A percentile compares a stretch with the other conserved stretches of the same genome.
Evolutionary conservation across 345 rosid species (phyloP).

Genomic region (Heritiera littoralis): DNA sequence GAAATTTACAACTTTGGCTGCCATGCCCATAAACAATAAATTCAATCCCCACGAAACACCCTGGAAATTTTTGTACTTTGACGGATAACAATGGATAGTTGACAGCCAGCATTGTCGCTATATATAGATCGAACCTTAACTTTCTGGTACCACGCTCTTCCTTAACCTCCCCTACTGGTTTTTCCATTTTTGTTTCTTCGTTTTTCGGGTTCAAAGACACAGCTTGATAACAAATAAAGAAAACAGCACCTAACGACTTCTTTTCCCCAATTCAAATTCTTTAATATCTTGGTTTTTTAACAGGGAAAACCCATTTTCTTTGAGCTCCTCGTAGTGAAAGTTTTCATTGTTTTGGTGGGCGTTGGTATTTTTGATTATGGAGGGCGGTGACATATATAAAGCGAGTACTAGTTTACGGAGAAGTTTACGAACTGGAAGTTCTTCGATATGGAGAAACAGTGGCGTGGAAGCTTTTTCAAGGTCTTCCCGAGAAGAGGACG

Average conservation of each 20-base stretch:
- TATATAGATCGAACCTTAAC: neutral
- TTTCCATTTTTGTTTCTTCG: no score
- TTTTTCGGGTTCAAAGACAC: no score
- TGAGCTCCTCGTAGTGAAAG: neutral
- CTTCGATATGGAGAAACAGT: slow-evolving; percentile 38
- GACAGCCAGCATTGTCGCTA: neutral
- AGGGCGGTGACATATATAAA: slow-evolving; percentile 37
- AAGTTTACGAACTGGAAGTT: slow-evolving; percentile 22
- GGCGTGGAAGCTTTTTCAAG: slow-evolving; percentile 50
- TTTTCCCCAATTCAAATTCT: neutral
- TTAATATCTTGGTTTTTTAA: neutral
- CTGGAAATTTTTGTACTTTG: neutral
- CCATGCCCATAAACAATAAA: neutral
- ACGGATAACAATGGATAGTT: neutral
- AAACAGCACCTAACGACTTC: neutral
- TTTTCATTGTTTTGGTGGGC: neutral
- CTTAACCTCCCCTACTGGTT: neutral
- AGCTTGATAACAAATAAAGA: neutral
- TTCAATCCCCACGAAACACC: neutral
- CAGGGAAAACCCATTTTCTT: neutral
- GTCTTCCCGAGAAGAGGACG: slow-evolving; percentile 65
- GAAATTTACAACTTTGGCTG: no score
- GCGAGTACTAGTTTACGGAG: slow-evolving; percentile 42
- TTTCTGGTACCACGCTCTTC: neutral
- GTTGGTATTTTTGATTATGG: slow-evolving; percentile 25